Base-by-base conservation (phyloP, 2,329 filamentous ascomycete genomes). In the Ceratocystis harringtonii region DNA sequence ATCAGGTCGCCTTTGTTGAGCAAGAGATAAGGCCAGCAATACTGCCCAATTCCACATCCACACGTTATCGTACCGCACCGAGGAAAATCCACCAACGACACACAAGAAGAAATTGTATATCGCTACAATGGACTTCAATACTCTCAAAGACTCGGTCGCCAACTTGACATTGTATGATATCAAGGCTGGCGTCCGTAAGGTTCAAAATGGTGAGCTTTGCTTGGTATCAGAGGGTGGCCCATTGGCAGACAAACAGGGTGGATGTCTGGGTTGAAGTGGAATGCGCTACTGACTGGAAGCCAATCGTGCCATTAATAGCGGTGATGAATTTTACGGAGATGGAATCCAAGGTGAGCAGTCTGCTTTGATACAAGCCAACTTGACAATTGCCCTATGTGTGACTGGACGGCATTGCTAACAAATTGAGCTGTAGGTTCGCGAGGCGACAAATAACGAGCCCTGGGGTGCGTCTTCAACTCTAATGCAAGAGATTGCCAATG, bases 311-410 rank as follows among this genome's bases (percentile, higher is more conserved):
- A 61, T 22, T 65, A 32, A 45, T 68, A 96, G 91, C 91, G 70
- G 91, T 96, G 68, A 96, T 96, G 92, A 96, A 96, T 78, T 96
- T 92, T 76, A 96, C 92, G 52, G 92, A 96, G 74, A 92, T 94
- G 89, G 90, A 95, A 77, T 76, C 83, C 57, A 85, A 85, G 81
- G 82, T 84, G 69, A 58, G 72, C 71, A 60, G 17, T 6, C 28
- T n/a, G 48, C 7, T 10, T 50, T 48, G 4, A 48, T 64, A 60
- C 36, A 15, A 15, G 15, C 8, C 6, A n/a, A 22, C 10, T 32
- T 32, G 12, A 30, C 25, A 30, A 28, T 15, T 57, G 19, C 2
- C 12, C 19, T 32, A 7, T 28, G 15, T n/a, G 3, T 48, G 61
- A 5, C 17, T 2, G 19, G 6, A 15, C 25, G 12, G 19, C 36